phyloP scores from a whole-genome alignment of 257 asterid genomes.

The Nicotiana noctiflora region DNA sequence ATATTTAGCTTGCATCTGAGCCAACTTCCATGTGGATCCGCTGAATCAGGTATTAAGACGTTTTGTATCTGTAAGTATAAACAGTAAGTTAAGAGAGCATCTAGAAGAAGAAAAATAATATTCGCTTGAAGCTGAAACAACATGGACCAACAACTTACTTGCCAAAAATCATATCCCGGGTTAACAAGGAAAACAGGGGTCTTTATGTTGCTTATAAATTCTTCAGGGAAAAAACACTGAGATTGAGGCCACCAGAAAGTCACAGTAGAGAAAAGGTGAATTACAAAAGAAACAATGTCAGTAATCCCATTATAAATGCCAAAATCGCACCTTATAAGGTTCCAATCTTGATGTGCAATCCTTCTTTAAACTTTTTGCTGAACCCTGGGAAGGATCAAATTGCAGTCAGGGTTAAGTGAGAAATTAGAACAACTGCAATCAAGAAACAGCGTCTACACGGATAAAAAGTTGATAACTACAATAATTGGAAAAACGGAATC shows the following conservation, averaged over 20 bases:
- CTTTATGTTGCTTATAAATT: slow-evolving; percentile 56
- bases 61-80: slow-evolving; percentile 53
- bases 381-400: slow-evolving; percentile 39
- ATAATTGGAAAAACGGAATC: not conserved
- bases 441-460: not conserved
- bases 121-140: not conserved
- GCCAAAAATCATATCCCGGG: slow-evolving; percentile 95
- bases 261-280: slow-evolving; percentile 13
- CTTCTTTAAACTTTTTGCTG: slow-evolving; percentile 57
- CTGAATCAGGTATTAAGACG: slow-evolving; percentile 56
- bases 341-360: slow-evolving; percentile 66
- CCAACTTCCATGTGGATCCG: slow-evolving; percentile 67
- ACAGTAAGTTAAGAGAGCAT: not conserved
- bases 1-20: slow-evolving; percentile 66
- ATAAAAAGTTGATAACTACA: not conserved
- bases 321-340: slow-evolving; percentile 59
- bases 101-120: not conserved
- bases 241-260: slow-evolving; percentile 13
- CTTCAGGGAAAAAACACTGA: slow-evolving; percentile 94
- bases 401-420: not conserved
- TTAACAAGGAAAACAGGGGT: slow-evolving; percentile 87
- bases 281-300: slow-evolving; percentile 3
- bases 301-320: not conserved
- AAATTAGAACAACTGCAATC: not conserved
- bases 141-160: slow-evolving; percentile 37